Evolutionary conservation across 73 alveolate genomes (phyloP).

Genomic region (Urostyla sp.): DNA sequence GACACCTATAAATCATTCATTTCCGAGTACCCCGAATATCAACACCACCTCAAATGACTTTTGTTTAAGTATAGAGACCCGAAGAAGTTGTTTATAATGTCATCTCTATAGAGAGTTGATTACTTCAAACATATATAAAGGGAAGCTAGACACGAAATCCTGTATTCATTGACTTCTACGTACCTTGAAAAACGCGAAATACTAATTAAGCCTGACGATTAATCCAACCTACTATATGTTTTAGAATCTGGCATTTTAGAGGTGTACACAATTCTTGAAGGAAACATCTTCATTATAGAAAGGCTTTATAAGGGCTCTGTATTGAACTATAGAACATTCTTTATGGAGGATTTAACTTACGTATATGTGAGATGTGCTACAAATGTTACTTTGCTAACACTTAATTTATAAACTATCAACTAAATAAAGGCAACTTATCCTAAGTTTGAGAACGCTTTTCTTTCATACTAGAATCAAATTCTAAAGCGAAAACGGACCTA

Average conservation of each 20-base stretch:
- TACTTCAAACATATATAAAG: conserved; percentile 47
- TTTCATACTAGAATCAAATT: conserved; percentile 14
- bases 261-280: conserved; percentile 54
- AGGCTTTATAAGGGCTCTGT: conserved; percentile 59
- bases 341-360: conserved; percentile 45
- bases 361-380: conserved; percentile 32
- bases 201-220: conserved; percentile 60
- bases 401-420: neutral
- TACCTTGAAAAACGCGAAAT: conserved; percentile 37
- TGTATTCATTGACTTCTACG: conserved; percentile 18
- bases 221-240: conserved; percentile 19
- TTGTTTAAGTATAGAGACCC: conserved; percentile 51
- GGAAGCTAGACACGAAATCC: conserved; percentile 53
- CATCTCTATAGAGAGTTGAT: conserved; percentile 30
- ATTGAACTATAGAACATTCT: conserved; percentile 49
- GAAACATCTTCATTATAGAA: conserved; percentile 57
- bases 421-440: conserved; percentile 28
- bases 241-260: conserved; percentile 52
- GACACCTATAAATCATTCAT: conserved; percentile 28
- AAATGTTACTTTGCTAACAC: neutral
- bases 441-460: conserved; percentile 4
- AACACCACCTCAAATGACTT: conserved; percentile 32
- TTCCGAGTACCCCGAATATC: conserved; percentile 51
- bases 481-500: conserved; percentile 12
- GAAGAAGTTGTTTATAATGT: conserved; percentile 41